Evolutionary conservation across 1,284 basidiomycete species (phyloP).

Genomic region (Cryptococcus maquisensis): DNA sequence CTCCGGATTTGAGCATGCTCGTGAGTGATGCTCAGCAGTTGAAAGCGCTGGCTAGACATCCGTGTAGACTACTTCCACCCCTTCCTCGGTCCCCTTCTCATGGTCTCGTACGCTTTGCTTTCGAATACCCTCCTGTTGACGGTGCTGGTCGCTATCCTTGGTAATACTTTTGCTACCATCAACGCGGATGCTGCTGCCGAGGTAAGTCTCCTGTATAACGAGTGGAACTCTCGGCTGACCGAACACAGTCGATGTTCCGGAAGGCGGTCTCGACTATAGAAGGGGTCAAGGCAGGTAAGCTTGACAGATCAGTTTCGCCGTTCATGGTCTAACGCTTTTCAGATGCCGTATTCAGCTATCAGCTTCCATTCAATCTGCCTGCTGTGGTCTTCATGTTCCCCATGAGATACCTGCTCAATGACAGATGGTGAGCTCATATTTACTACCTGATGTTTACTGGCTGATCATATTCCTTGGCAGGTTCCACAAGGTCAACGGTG

Average conservation of each 20-base stretch:
- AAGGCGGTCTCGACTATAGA: conserved; percentile 85
- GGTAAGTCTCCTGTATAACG: conserved; percentile 49
- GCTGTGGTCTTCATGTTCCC: conserved; percentile 79
- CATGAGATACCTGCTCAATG: conserved; percentile 65
- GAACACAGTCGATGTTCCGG: conserved; percentile 75
- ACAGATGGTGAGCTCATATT: conserved; percentile 49
- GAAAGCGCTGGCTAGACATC: conserved; percentile 26
- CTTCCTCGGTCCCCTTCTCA: conserved; percentile 76
- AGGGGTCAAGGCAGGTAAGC: conserved; percentile 53
- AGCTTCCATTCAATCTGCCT: conserved; percentile 80
- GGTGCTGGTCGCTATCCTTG: conserved; percentile 65
- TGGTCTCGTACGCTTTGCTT: conserved; percentile 75
- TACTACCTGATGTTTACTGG: background rate
- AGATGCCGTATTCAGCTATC: conserved; percentile 87
- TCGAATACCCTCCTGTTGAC: conserved; percentile 65
- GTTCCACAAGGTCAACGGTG: conserved; percentile 69
- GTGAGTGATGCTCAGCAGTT: conserved; percentile 50
- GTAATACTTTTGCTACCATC: conserved; percentile 87
- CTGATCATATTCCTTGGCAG: conserved; percentile 16
- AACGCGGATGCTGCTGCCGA: conserved; percentile 88
- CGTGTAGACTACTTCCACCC: conserved; percentile 62
- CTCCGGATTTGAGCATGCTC: conserved; percentile 69
- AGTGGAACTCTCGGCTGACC: conserved; percentile 1
- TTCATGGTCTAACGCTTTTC: conserved; percentile 40
- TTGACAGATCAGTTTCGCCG: background rate